Conservation (phyloP, 441 rosid genomes). For the Eutrema salsugineum region DNA sequence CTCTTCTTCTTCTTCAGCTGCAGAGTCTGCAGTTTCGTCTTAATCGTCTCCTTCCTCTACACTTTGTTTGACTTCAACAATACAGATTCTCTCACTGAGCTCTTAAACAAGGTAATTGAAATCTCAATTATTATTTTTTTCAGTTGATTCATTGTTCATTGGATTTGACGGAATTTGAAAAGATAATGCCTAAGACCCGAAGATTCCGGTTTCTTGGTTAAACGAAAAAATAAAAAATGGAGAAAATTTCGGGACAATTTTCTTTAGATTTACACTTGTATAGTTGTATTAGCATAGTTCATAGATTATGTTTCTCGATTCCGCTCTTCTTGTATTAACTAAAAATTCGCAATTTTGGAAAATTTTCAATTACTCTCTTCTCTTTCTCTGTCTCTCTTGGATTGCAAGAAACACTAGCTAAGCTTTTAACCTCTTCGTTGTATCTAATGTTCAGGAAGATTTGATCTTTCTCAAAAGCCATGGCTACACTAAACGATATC, state of each 20-base stretch:
- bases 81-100: neutral
- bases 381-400: neutral
- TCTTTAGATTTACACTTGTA: too few species aligned
- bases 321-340: neutral
- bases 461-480: conserved; percentile 9
- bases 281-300: too few species aligned
- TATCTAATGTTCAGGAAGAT: neutral
- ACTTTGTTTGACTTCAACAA: neutral
- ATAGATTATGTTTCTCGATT: too few species aligned
- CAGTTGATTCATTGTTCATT: neutral
- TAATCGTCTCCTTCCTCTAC: neutral
- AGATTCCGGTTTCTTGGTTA: neutral
- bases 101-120: conserved; percentile 16
- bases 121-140: too few species aligned
- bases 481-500: conserved; percentile 82
- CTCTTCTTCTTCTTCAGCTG: neutral
- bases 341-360: neutral
- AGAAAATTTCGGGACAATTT: too few species aligned
- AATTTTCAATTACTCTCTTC: too few species aligned
- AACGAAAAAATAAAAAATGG: neutral
- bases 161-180: conserved; percentile 1
- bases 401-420: conserved; percentile 12
- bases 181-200: neutral
- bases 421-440: neutral
- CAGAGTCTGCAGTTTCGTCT: conserved; percentile 3